phyloP scores from a whole-genome alignment of 805 yeast genomes.

The Spencermartinsiella europaea region DNA sequence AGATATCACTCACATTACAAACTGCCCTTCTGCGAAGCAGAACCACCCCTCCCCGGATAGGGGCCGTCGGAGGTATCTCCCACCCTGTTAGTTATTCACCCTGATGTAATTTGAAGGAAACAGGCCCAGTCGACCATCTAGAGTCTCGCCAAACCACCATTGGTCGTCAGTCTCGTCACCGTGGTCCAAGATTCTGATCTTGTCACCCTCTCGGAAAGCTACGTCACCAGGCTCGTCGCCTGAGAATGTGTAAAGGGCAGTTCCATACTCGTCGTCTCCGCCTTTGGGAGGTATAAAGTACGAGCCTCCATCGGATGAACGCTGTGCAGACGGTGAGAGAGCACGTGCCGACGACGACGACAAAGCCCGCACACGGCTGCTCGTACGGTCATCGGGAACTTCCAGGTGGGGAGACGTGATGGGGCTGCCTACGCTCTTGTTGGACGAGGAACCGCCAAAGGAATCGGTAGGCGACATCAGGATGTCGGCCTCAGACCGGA shows the following conservation, averaged over 20 bases:
- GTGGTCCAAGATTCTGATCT: conserved; percentile 31
- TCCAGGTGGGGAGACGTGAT: conserved; percentile 7
- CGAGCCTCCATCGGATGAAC: not conserved
- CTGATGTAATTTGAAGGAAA: conserved; percentile 49
- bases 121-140: conserved; percentile 38
- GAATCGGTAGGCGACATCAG: conserved; percentile 8
- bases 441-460: not conserved
- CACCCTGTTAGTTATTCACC: too few relatives aligned
- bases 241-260: conserved; percentile 32
- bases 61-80: too few relatives aligned
- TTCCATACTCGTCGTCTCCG: conserved; percentile 25
- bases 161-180: conserved; percentile 35
- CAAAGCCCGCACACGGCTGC: conserved; percentile 23
- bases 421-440: conserved; percentile 5
- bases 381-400: not conserved
- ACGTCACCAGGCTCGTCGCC: conserved; percentile 37
- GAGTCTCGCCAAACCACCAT: conserved; percentile 48
- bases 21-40: too few relatives aligned
- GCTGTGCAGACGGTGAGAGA: conserved; percentile 15
- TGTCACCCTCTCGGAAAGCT: conserved; percentile 35
- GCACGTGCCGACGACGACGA: conserved; percentile 26
- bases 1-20: too few relatives aligned
- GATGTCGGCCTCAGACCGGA: conserved; percentile 25
- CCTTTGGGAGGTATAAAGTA: conserved; percentile 18
- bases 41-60: too few relatives aligned